Evolutionary conservation across 2,329 filamentous ascomycete species (phyloP), one percentile per base, ranked within the genome.

Genomic region (Beauveria australis): DNA sequence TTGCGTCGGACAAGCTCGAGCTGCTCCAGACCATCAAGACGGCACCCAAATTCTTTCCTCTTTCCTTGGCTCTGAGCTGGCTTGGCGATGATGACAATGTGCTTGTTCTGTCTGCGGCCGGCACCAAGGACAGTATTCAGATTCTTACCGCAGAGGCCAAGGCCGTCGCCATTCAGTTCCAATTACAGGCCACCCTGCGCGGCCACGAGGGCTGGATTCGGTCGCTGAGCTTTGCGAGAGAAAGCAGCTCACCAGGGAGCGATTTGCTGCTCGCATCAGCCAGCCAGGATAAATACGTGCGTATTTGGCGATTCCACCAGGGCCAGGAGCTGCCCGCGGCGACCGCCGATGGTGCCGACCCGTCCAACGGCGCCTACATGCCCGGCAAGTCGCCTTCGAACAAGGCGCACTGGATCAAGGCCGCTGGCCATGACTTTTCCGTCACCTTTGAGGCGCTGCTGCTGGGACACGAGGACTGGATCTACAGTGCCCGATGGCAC

Each of bases 401-500:
- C 73, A 97, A 97, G 74, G 88, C 89, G 0, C 89, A 97, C 71
- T 83, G 84, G 59, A 85, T 99, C 62, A 81, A 83, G 47, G 80
- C 83, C 2, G 78, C 75, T 0, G 79, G 75, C 1, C 78, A 77
- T 4, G 87, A 88, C 65, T 93, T 89, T 73, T 89, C 89, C 7
- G 80, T 96, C 60, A 96, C 92, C 0, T 97, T 99, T 66, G 94
- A 99, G 73, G 94, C 94, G 1, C 79, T 99, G 3, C 81, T 99
- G 6, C 83, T 99, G 3, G 94, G 94, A 9, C 94, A 99, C 70
- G 94, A 99, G 71, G 94, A 99, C 69, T 99, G 94, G 94, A 93
- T 99, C 61, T 97, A 96, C 74, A 95, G 89, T 60, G 87, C 90
- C 2, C 79, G 81, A 59, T 97, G 92, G 92, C 81, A 83, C 62